Percentiles rank a stretch among this genome's conserved stretches.
phyloP scores from a whole-genome alignment of 345 rosid species.

The Gossypium ekmanianum region DNA sequence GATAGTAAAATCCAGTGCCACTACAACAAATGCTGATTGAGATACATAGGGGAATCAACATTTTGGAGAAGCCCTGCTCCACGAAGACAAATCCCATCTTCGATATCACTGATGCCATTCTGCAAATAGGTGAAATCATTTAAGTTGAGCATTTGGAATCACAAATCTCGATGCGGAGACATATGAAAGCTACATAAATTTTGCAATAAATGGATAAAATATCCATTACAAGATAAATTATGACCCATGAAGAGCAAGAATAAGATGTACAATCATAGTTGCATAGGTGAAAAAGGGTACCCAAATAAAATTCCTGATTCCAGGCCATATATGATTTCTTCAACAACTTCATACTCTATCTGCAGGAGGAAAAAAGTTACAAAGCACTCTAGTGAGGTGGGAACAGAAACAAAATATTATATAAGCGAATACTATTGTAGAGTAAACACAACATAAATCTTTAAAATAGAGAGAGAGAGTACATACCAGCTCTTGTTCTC shows the following conservation, averaged over 20 bases:
- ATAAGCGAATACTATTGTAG: neutral
- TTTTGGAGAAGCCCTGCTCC: slow-evolving; percentile 70
- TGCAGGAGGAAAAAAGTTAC: slow-evolving; percentile 32
- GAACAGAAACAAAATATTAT: slow-evolving; percentile 9
- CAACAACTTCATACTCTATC: slow-evolving; percentile 94
- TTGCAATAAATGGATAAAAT: neutral
- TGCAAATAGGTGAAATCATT: slow-evolving; percentile 33
- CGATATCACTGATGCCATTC: slow-evolving; percentile 96
- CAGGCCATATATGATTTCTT: slow-evolving; percentile 93
- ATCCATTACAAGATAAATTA: neutral
- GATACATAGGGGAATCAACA: slow-evolving; percentile 79
- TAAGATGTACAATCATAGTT: neutral
- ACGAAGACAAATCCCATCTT: slow-evolving; percentile 93
- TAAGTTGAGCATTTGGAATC: neutral
- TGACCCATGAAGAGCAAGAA: neutral
- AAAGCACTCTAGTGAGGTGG: neutral
- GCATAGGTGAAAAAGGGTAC: slow-evolving; percentile 35
- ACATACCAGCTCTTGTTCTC: slow-evolving; percentile 79
- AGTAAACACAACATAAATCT: neutral
- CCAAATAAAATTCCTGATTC: slow-evolving; percentile 96
- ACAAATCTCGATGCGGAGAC: neutral
- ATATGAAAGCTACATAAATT: neutral
- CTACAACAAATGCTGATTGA: slow-evolving; percentile 81
- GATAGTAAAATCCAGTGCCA: slow-evolving; percentile 88
- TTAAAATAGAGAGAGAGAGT: neutral